Conservation (phyloP, 2,329 filamentous ascomycete genomes). For the Arthrobotrys pseudoclavata region DNA sequence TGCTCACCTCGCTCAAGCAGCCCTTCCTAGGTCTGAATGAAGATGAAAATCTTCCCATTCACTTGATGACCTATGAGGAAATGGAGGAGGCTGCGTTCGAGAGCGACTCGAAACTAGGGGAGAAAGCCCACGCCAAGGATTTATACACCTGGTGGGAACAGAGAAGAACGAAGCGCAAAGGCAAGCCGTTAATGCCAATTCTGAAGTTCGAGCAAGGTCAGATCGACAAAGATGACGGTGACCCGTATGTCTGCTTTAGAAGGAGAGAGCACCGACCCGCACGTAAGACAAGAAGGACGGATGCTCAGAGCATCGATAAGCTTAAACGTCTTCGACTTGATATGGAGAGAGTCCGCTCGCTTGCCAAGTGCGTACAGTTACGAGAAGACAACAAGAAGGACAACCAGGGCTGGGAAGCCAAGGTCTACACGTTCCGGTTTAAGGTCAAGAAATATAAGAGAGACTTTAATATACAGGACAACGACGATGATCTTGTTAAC, state of each 20-base stretch:
- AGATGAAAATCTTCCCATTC: slow-evolving; percentile 80
- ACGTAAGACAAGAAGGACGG: slow-evolving; percentile 91
- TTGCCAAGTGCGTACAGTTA: slow-evolving; percentile 81
- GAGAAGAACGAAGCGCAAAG: slow-evolving; percentile 76
- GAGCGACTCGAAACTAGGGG: slow-evolving; percentile 52
- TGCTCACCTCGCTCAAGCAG: slow-evolving; percentile 83
- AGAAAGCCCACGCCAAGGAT: slow-evolving; percentile 48
- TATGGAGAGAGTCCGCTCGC: slow-evolving; percentile 86
- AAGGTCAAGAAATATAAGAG: slow-evolving; percentile 89
- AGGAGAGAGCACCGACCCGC: slow-evolving; percentile 93
- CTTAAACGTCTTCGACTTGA: slow-evolving; percentile 91
- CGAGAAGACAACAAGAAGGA: slow-evolving; percentile 85
- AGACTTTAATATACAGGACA: slow-evolving; percentile 87
- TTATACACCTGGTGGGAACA: slow-evolving; percentile 78
- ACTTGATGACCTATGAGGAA: slow-evolving; percentile 79
- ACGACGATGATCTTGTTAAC: slow-evolving; percentile 94
- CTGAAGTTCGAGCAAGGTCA: slow-evolving; percentile 95
- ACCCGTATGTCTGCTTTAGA: slow-evolving; percentile 98
- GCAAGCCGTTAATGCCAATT: slow-evolving; percentile 79
- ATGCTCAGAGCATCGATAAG: slow-evolving; percentile 94
- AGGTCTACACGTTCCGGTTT: slow-evolving; percentile 84
- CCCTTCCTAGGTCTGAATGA: slow-evolving; percentile 78
- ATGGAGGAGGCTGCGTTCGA: slow-evolving; percentile 72
- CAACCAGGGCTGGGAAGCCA: slow-evolving; percentile 79
- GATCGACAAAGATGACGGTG: slow-evolving; percentile 87